Conservation (phyloP, 2,329 filamentous ascomycete genomes). For the Fusarium hainanense region DNA sequence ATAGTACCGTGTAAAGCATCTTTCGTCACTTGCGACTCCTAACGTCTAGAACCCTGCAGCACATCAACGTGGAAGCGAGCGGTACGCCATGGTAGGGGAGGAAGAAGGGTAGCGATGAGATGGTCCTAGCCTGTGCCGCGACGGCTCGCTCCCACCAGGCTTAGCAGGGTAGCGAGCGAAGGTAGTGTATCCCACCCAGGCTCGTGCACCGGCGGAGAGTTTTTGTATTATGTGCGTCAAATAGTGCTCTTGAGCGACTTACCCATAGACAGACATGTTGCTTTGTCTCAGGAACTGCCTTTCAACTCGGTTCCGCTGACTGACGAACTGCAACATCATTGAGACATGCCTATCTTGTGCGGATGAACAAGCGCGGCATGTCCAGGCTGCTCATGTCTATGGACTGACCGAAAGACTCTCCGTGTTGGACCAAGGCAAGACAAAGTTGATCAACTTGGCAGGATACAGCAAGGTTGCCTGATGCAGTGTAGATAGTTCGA, state of each 20-base stretch:
- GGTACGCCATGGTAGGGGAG: constrained; percentile 17
- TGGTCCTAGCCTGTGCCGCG: constrained; percentile 31
- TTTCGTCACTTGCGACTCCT: constrained; percentile 14
- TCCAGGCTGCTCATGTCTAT: constrained; percentile 6
- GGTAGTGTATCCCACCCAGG: constrained; percentile 13
- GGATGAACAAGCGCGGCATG: constrained; percentile 20
- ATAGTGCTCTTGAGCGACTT: constrained; percentile 9
- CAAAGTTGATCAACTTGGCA: neutral
- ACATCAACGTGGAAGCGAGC: constrained; percentile 31
- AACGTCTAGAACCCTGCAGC: constrained; percentile 32
- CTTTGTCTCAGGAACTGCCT: neutral
- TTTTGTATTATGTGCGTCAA: constrained; percentile 7
- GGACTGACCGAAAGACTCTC: constrained; percentile 13
- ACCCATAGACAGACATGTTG: neutral
- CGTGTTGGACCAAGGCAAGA: neutral
- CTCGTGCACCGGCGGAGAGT: constrained; percentile 32
- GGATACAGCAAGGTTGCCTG: constrained; percentile 2
- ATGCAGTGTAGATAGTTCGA: constrained; percentile 7
- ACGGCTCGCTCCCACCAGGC: constrained; percentile 34
- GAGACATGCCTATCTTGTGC: constrained; percentile 4
- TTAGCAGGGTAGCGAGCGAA: constrained; percentile 21
- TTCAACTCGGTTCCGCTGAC: neutral
- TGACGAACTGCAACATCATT: constrained; percentile 2
- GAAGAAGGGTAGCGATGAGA: constrained; percentile 21
- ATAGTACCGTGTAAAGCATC: neutral